Evolutionary conservation across 768 basidiomycete genomes (phyloP).

Genomic region (Phallus indusiatus): DNA sequence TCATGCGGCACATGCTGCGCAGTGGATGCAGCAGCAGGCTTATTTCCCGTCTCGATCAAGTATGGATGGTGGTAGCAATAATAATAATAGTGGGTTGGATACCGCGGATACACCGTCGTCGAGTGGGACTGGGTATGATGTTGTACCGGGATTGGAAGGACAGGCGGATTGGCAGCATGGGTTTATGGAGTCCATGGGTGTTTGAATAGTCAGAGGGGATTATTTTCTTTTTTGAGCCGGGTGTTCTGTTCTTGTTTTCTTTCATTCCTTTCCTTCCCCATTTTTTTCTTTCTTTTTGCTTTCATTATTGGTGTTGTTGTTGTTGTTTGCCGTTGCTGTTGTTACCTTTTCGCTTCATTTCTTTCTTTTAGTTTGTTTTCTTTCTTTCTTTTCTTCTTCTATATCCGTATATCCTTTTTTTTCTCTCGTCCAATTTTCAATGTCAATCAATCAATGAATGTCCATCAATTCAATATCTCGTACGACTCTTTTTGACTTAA

Average conservation of each 20-base stretch:
- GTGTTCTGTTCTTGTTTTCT: slow-evolving; percentile 30
- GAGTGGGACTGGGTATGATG: background rate
- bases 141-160: background rate
- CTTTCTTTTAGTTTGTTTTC: too few relatives aligned
- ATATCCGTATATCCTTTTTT: too few relatives aligned
- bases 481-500: too few relatives aligned
- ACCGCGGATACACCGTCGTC: background rate
- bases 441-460: too few relatives aligned
- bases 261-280: too few relatives aligned
- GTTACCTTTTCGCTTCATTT: too few relatives aligned
- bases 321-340: too few relatives aligned
- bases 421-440: too few relatives aligned
- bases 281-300: too few relatives aligned
- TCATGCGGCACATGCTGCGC: background rate
- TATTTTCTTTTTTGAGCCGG: slow-evolving; percentile 10
- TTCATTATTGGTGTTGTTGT: too few relatives aligned
- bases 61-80: background rate
- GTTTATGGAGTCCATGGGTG: background rate
- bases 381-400: too few relatives aligned
- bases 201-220: background rate
- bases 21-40: slow-evolving; percentile 8
- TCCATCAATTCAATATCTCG: too few relatives aligned
- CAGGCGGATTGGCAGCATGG: slow-evolving; percentile 1
- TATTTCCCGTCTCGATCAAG: background rate
- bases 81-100: background rate